Evolutionary conservation across 805 yeast genomes (phyloP), one percentile per base, ranked within the genome.

Genomic region (Candida chauliodis): DNA sequence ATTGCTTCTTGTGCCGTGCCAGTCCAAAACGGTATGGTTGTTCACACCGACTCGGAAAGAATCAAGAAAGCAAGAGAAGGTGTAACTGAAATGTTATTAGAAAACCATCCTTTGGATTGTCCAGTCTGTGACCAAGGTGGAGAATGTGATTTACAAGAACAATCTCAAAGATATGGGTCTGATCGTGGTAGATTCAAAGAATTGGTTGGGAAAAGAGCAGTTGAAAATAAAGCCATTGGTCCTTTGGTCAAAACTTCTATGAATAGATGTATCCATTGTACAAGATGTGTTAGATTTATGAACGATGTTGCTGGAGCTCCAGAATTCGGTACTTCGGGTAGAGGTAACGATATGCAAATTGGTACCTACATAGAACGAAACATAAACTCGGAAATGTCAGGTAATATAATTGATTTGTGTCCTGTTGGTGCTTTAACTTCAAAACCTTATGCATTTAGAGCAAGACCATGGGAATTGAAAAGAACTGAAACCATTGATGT

Each of bases 71-170:
- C 90, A 32, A 77, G 95, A 58, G 95, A 86, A 64, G 91, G 91
- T 58, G 93, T 86, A 51, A 87, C 95, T 30, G 95, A 87, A 65
- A 84, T 86, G 81, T 67, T 86, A 45, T 73, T 86, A 47, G 87
- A 86, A 50, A 87, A 87, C 71, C 95, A 86, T 69, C 95, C 95
- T 16, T 73, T 86, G 56, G 95, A 87, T 68, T 86, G 95, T 66
- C 95, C 95, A 17, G 83, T 86, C 40, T 86, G 95, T 64, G 95
- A 86, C 66, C 95, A 86, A 66, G 95, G 95, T 65, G 95, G 95
- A 48, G 95, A 86, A 63, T 86, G 95, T 71, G 95, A 86, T 59
- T 74, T 86, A 51, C 95, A 87, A 68, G 95, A 87, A 58, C 95
- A 86, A 69, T 72, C 87, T 14, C 68, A 81, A 56, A 76, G 93